These are phyloP conservation scores for Chalciporus piperatus DNA, from an alignment of 768 basidiomycete genomes.

Conservation along the genomic window DNA sequence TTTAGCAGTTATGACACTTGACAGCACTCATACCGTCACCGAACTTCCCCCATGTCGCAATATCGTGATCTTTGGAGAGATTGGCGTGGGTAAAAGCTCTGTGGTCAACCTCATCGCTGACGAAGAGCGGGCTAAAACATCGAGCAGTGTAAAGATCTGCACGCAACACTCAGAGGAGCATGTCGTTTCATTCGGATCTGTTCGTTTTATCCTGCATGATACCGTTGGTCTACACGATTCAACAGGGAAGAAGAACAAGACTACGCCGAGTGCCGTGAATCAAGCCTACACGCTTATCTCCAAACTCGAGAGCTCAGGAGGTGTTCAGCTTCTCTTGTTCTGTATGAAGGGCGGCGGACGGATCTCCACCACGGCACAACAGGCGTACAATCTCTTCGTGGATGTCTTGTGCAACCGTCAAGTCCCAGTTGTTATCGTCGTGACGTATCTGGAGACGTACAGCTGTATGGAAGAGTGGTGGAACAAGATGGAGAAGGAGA, in stretches of 20 bases:
- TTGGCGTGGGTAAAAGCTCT: conserved; percentile 4
- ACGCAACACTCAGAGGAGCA: background rate
- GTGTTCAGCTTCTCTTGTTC: conserved; percentile 36
- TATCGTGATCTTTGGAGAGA: background rate
- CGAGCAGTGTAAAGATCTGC: background rate
- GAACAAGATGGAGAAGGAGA: conserved; percentile 7
- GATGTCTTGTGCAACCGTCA: conserved; percentile 25
- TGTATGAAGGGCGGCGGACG: conserved; percentile 29
- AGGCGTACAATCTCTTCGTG: conserved; percentile 32
- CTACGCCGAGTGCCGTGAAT: background rate
- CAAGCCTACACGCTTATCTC: conserved; percentile 21
- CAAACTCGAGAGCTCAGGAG: conserved; percentile 19
- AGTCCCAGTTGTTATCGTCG: conserved; percentile 33
- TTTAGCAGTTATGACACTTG: background rate
- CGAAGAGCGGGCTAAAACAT: background rate
- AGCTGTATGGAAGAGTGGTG: conserved; percentile 23
- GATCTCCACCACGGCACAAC: conserved; percentile 22
- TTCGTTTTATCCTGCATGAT: background rate
- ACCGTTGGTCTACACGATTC: background rate
- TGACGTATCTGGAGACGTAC: conserved; percentile 31
- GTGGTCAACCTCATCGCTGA: background rate
- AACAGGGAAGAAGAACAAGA: background rate
- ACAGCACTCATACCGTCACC: background rate
- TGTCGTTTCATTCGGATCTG: background rate
- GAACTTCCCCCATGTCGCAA: background rate